Base-by-base conservation (phyloP, 1,284 basidiomycete genomes). In the Trichosporon asahii region DNA sequence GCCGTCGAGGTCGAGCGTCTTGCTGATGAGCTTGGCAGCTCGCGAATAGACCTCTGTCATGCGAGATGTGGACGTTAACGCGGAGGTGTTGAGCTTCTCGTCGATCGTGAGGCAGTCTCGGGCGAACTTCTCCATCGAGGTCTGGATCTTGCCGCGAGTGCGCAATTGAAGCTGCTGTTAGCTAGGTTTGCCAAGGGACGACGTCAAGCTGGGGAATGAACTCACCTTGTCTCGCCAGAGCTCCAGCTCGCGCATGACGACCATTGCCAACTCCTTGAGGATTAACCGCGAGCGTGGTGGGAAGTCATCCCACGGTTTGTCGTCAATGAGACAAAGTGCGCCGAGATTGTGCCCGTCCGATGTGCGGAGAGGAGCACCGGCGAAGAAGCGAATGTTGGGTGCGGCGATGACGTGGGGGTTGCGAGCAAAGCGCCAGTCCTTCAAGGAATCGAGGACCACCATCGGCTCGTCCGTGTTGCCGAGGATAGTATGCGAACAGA, bases 231-330 rank as follows among this genome's bases (percentile, higher is more conserved):
- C 95, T 72, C 91, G 86, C 92, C 94, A 95, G 2, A 98, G 84
- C 81, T 97, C 95, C 89, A 98, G 90, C 84, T 98, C 95, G 60
- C 95, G 89, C 90, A 97, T 94, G n/a, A 91, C 90, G 68, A 98
- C 90, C 5, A 92, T 83, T 0, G 94, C 94, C 81, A 98, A 97
- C 82, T 98, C 95, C 78, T 96, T 96, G 70, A 98, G 85, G 1
- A 93, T 95, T 84, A 96, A 92, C 57, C 95, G 86, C 76, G 94
- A 93, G 35, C 95, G 86, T 21, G 95, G 94, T 2, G 90, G 90
- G 78, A 97, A 98, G 72, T 95, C 93, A 18, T 88, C 86, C 61
- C 92, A 87, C 1, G 94, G 93, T 60, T 88, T 86, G 79, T 94
- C 91, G 76, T 96, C 94, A 73, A 95, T 89, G 68, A 98, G 87